Percentiles rank a stretch among this genome's conserved stretches.
Evolutionary conservation across 2,329 filamentous ascomycete genomes (phyloP).

Genomic region (Colletotrichum falcatum): DNA sequence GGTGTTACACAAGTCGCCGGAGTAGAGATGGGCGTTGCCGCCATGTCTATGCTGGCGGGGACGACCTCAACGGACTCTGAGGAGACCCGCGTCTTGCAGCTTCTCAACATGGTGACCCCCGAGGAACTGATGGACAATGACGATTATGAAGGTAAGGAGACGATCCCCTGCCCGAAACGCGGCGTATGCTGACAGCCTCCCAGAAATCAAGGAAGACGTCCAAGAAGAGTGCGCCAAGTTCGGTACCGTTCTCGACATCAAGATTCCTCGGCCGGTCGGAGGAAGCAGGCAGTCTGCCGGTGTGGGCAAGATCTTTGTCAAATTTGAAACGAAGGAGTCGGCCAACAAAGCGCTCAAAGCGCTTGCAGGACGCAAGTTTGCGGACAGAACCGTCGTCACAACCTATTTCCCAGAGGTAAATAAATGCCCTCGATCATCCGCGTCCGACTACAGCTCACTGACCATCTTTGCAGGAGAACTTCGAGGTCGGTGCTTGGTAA

Average conservation of each 20-base stretch:
- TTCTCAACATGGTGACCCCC: conserved; percentile 98
- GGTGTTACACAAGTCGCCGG: conserved; percentile 93
- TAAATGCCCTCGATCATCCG: conserved; percentile 52
- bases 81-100: conserved; percentile 85
- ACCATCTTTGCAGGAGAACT: conserved; percentile 79
- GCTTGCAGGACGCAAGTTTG: conserved; percentile 95
- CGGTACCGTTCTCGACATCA: conserved; percentile 86
- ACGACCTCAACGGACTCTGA: conserved; percentile 85
- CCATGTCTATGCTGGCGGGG: conserved; percentile 97
- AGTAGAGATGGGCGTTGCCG: conserved; percentile 95
- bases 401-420: conserved; percentile 97
- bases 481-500: conserved; percentile 91
- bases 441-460: conserved; percentile 47
- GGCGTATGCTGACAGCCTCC: conserved; percentile 11
- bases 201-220: conserved; percentile 97
- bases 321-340: conserved; percentile 82
- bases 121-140: conserved; percentile 95
- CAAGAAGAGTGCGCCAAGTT: conserved; percentile 94
- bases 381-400: conserved; percentile 93
- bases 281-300: conserved; percentile 87
- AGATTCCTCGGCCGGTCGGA: conserved; percentile 88
- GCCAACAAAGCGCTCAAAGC: conserved; percentile 87
- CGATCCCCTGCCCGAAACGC: background rate
- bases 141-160: conserved; percentile 86
- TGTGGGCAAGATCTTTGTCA: conserved; percentile 98